Conservation (phyloP, 495 filamentous ascomycete species). For the Aspergillus nanangensis region DNA sequence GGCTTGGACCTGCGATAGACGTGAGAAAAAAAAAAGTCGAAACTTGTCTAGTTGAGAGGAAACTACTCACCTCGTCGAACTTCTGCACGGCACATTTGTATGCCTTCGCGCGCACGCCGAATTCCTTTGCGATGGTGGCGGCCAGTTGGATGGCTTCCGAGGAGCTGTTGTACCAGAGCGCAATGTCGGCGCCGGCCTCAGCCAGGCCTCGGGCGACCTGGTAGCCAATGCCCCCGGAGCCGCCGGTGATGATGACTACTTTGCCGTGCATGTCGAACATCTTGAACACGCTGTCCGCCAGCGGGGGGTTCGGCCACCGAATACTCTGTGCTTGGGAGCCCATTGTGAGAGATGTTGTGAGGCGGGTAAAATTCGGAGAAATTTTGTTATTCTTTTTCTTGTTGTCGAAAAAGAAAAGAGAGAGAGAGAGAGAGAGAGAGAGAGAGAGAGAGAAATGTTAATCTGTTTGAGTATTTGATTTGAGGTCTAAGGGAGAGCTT, state of each 20-base stretch:
- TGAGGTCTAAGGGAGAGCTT: neutral
- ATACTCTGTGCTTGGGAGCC: neutral
- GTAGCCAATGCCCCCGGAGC: constrained; percentile 59
- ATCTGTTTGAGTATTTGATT: neutral
- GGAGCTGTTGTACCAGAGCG: constrained; percentile 53
- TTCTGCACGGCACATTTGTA: constrained; percentile 45
- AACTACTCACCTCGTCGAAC: constrained; percentile 18
- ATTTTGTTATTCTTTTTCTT: too few relatives aligned
- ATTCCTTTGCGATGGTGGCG: constrained; percentile 43
- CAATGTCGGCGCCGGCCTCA: constrained; percentile 57
- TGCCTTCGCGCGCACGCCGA: constrained; percentile 52
- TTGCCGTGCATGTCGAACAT: constrained; percentile 37
- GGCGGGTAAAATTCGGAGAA: neutral
- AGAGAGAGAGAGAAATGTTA: too few relatives aligned
- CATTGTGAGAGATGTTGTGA: neutral
- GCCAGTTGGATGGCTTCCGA: constrained; percentile 48
- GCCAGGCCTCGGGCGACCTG: constrained; percentile 59
- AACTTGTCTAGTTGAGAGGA: neutral
- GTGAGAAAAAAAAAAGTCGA: too few relatives aligned
- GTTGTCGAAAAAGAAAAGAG: too few relatives aligned
- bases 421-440: too few relatives aligned
- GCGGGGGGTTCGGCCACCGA: constrained; percentile 11
- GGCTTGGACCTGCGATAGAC: neutral
- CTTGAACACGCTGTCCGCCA: constrained; percentile 30
- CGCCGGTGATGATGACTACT: constrained; percentile 60